Evolutionary conservation across 1,139 yeast species (phyloP).

Genomic region (Wickerhamomyces sp.): DNA sequence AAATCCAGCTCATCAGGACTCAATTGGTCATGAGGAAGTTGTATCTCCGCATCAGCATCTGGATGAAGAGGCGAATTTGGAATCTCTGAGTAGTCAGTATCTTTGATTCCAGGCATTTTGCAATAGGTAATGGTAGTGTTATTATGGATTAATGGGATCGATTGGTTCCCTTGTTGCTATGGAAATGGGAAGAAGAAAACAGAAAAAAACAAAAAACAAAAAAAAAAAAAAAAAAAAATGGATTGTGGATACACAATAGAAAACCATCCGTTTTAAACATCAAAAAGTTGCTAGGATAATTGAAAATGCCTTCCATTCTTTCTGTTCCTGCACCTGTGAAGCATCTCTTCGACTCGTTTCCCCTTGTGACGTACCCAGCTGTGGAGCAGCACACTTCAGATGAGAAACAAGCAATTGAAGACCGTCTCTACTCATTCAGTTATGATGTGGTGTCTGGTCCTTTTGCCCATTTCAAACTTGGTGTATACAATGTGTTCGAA

Average conservation of each 20-base stretch:
- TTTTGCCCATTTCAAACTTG: slow-evolving; percentile 15
- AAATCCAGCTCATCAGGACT: slow-evolving; percentile 15
- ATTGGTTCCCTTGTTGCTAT: no score
- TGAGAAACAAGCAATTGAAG: slow-evolving; percentile 16
- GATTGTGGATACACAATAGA: not conserved
- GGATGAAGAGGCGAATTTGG: slow-evolving; percentile 25
- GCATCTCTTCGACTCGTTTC: slow-evolving; percentile 46
- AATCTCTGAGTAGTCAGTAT: slow-evolving; percentile 13
- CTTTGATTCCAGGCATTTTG: not conserved
- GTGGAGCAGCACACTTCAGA: slow-evolving; percentile 19
- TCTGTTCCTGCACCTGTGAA: slow-evolving; percentile 41
- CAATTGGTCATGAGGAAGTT: slow-evolving; percentile 6
- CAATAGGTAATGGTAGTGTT: no score
- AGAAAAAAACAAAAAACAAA: not conserved
- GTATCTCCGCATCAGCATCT: slow-evolving; percentile 17
- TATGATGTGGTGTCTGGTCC: slow-evolving; percentile 1
- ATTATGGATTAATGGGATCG: no score
- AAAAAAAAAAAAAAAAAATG: not conserved
- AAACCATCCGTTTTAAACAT: not conserved
- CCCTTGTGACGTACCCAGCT: slow-evolving; percentile 37
- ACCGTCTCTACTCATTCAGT: slow-evolving; percentile 14
- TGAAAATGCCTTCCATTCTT: slow-evolving; percentile 9
- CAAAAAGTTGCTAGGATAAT: not conserved
- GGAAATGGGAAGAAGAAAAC: not conserved
- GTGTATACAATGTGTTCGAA: slow-evolving; percentile 20